Evolutionary conservation across 164 flowering plant species (phyloP).

Genomic region (Nymphaea colorata): DNA sequence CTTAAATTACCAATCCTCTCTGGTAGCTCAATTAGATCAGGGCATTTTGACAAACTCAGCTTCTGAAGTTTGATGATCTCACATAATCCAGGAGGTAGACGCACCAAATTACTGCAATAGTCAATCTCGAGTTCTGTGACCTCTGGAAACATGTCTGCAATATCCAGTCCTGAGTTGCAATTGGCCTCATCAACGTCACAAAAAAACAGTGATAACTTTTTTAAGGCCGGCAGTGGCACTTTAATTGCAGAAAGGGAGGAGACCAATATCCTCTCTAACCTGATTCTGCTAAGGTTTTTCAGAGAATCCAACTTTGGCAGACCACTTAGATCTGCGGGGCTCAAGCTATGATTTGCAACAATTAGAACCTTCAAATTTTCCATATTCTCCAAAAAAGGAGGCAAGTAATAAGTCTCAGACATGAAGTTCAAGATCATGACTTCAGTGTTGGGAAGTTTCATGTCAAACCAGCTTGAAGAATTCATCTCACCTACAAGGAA

Average conservation of each 20-base stretch:
- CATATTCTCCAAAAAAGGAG: slow-evolving; percentile 58
- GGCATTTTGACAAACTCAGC: slow-evolving; percentile 66
- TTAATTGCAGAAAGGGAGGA: slow-evolving; percentile 23
- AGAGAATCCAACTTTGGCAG: slow-evolving; percentile 28
- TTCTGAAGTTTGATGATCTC: slow-evolving; percentile 25
- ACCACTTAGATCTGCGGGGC: slow-evolving; percentile 31
- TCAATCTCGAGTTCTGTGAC: slow-evolving; percentile 59
- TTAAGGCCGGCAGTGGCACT: slow-evolving; percentile 23
- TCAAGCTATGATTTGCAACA: slow-evolving; percentile 32
- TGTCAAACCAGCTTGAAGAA: slow-evolving; percentile 48
- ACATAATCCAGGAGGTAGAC: slow-evolving; percentile 45
- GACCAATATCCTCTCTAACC: slow-evolving; percentile 58
- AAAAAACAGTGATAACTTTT: slow-evolving; percentile 45
- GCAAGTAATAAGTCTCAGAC: slow-evolving; percentile 39
- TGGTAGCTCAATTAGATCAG: slow-evolving; percentile 40
- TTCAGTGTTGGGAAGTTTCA: slow-evolving; percentile 70
- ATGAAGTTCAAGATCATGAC: slow-evolving; percentile 64
- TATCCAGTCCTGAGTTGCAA: background rate
- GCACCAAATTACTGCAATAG: slow-evolving; percentile 45
- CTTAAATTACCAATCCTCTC: slow-evolving; percentile 29
- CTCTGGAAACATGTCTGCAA: slow-evolving; percentile 39
- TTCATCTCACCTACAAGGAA: slow-evolving; percentile 52
- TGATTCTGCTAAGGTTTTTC: slow-evolving; percentile 49
- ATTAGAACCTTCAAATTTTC: slow-evolving; percentile 52
- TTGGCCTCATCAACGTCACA: slow-evolving; percentile 29